These are phyloP conservation scores for Rhizophagus prolifer DNA, from an alignment of 192 early-diverging fungal species.

Conservation along the genomic window DNA sequence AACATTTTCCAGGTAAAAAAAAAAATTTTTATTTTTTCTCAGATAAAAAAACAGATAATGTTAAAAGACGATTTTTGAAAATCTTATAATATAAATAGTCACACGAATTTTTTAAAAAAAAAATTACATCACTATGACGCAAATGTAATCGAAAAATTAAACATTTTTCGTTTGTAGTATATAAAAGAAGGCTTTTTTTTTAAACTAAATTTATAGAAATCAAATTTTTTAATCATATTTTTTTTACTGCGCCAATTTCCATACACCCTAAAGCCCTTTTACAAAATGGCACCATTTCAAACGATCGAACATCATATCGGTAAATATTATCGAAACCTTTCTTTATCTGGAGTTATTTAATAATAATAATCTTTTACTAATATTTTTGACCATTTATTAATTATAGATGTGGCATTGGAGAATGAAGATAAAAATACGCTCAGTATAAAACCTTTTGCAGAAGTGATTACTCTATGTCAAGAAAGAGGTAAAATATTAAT, in stretches of 20 bases:
- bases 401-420: conserved; percentile 38
- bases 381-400: neutral
- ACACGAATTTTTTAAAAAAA: neutral
- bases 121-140: neutral
- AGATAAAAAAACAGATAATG: too few relatives aligned
- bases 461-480: conserved; percentile 69
- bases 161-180: neutral
- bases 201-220: neutral
- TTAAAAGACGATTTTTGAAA: too few relatives aligned
- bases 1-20: too few relatives aligned
- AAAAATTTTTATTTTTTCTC: too few relatives aligned
- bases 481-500: conserved; percentile 57
- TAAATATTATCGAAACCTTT: neutral
- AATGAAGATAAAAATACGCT: conserved; percentile 58
- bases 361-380: neutral
- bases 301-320: conserved; percentile 25
- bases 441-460: conserved; percentile 63
- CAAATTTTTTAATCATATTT: neutral
- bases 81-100: too few relatives aligned
- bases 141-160: neutral
- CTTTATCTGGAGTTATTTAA: neutral
- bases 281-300: conserved; percentile 28
- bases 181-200: neutral
- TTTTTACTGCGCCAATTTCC: neutral
- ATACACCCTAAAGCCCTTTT: neutral